phyloP scores from a whole-genome alignment of 345 rosid species.

The Nephelium lappaceum region DNA sequence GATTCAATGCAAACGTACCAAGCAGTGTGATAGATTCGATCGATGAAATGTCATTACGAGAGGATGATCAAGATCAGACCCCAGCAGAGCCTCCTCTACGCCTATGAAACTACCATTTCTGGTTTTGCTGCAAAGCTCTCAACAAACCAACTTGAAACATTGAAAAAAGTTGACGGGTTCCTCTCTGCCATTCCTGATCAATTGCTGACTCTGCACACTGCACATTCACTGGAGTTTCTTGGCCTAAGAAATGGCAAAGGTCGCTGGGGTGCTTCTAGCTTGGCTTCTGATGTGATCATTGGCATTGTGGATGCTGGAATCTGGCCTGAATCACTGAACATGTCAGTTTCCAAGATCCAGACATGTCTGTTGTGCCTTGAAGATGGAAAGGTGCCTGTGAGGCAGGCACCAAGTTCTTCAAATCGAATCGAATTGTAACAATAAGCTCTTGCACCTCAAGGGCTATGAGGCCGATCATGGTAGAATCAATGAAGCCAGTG shows the following conservation, averaged over 20 bases:
- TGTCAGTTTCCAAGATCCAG: conserved; percentile 61
- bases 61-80: conserved; percentile 18
- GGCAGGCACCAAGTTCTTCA: conserved; percentile 58
- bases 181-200: conserved; percentile 61
- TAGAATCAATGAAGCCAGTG: conserved; percentile 45
- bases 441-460: conserved; percentile 60
- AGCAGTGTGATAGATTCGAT: conserved; percentile 38
- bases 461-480: conserved; percentile 57
- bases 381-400: conserved; percentile 84
- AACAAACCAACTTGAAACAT: conserved; percentile 40
- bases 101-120: conserved; percentile 53
- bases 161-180: conserved; percentile 54
- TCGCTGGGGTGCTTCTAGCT: conserved; percentile 46
- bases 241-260: conserved; percentile 60
- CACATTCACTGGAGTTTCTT: conserved; percentile 61
- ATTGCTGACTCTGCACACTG: conserved; percentile 60
- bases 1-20: conserved; percentile 39
- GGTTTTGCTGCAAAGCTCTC: conserved; percentile 78
- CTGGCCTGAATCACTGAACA: conserved; percentile 90
- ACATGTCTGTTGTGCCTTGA: conserved; percentile 56
- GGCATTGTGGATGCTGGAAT: conserved; percentile 73
- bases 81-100: conserved; percentile 52
- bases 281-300: conserved; percentile 58
- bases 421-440: conserved; percentile 58
- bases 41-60: conserved; percentile 27